Conservation (phyloP, 768 basidiomycete genomes). For the Cantharellus anzutake region DNA sequence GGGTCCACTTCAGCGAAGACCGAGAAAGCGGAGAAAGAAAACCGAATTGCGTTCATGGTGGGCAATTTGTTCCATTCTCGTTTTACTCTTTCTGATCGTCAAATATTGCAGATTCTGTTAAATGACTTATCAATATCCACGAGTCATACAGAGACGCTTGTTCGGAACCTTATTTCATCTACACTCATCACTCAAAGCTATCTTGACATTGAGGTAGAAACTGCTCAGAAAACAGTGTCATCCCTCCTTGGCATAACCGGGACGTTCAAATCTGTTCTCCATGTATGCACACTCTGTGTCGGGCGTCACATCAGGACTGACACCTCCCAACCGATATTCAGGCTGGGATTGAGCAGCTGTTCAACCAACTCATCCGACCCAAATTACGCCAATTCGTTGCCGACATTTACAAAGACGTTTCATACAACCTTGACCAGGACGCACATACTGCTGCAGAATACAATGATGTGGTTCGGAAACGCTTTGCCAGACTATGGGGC, state of each 20-base stretch:
- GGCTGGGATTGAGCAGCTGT: slow-evolving; percentile 81
- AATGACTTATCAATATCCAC: slow-evolving; percentile 92
- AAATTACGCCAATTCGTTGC: slow-evolving; percentile 63
- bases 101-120: slow-evolving; percentile 43
- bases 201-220: slow-evolving; percentile 32
- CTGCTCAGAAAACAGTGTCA: slow-evolving; percentile 29
- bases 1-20: slow-evolving; percentile 25
- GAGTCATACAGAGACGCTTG: slow-evolving; percentile 70
- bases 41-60: slow-evolving; percentile 64
- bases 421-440: slow-evolving; percentile 81
- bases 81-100: neutral
- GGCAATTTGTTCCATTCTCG: slow-evolving; percentile 16
- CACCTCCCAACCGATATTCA: slow-evolving; percentile 15
- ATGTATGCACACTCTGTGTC: slow-evolving; percentile 26
- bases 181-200: slow-evolving; percentile 48
- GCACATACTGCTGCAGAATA: slow-evolving; percentile 66
- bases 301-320: neutral
- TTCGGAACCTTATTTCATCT: slow-evolving; percentile 40
- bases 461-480: slow-evolving; percentile 69
- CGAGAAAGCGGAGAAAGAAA: slow-evolving; percentile 70
- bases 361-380: slow-evolving; percentile 86
- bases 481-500: slow-evolving; percentile 84
- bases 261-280: slow-evolving; percentile 53
- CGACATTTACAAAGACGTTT: slow-evolving; percentile 81
- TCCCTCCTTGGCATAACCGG: slow-evolving; percentile 34